Evolutionary conservation across 352 stramenopile genomes (phyloP).

Genomic region (Pythium sp.): DNA sequence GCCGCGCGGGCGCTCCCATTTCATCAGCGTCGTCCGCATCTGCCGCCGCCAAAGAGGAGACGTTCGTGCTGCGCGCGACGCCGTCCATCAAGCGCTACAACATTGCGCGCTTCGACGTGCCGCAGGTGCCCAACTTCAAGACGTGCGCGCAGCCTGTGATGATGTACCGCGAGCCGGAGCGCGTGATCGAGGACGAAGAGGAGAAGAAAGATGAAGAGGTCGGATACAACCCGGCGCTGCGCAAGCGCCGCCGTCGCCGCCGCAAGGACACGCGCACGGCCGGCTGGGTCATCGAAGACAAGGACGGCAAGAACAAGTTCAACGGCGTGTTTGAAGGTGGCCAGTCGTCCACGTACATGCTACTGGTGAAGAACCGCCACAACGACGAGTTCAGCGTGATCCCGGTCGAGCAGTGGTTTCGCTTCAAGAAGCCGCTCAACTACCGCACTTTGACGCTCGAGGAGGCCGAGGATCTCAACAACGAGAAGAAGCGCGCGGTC

Average conservation of each 20-base stretch:
- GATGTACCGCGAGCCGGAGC: slow-evolving; percentile 86
- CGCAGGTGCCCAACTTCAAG: slow-evolving; percentile 56
- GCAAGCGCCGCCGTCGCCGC: slow-evolving; percentile 70
- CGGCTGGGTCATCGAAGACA: slow-evolving; percentile 85
- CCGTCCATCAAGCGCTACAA: slow-evolving; percentile 89
- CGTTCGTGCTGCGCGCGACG: slow-evolving; percentile 74
- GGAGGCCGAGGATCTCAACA: slow-evolving; percentile 85
- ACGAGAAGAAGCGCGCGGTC: slow-evolving; percentile 86
- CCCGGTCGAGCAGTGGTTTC: slow-evolving; percentile 86
- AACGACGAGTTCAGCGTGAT: slow-evolving; percentile 88
- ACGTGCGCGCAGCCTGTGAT: slow-evolving; percentile 74
- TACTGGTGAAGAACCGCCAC: slow-evolving; percentile 85
- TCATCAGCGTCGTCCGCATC: slow-evolving; percentile 1
- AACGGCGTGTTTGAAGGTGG: slow-evolving; percentile 78
- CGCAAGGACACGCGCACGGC: slow-evolving; percentile 74
- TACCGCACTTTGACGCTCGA: slow-evolving; percentile 85
- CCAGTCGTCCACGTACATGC: slow-evolving; percentile 82
- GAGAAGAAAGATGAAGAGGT: slow-evolving; percentile 72
- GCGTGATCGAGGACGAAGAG: slow-evolving; percentile 70
- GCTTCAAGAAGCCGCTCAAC: slow-evolving; percentile 86
- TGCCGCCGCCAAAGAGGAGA: slow-evolving; percentile 38
- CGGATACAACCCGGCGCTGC: slow-evolving; percentile 71
- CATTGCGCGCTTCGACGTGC: slow-evolving; percentile 80
- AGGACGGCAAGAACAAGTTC: slow-evolving; percentile 81
- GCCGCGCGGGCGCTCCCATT: background rate